A percentile compares a stretch with the other conserved stretches of the same genome.
These are phyloP conservation scores for Kluyveromyces siamensis DNA, from an alignment of 805 yeast genomes.

Conservation along the genomic window DNA sequence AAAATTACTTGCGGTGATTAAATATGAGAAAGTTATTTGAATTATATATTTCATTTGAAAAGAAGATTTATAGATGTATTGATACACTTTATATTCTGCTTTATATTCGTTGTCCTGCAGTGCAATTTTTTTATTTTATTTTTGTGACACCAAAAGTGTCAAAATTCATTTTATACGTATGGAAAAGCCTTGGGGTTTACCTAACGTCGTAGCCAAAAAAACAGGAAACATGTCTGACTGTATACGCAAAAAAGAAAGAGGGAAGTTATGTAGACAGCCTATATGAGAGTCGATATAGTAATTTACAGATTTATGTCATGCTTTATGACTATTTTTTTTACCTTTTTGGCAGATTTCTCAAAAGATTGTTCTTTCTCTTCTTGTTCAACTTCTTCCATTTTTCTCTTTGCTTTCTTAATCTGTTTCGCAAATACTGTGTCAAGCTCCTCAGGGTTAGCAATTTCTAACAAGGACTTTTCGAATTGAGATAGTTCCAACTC, in stretches of 20 bases:
- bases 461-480: constrained; percentile 76
- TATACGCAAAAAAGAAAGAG: no score
- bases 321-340: constrained; percentile 12
- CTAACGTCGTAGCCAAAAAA: no score
- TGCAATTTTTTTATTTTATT: not conserved
- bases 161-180: not conserved
- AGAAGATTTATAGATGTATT: no score
- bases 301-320: not conserved
- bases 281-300: not conserved
- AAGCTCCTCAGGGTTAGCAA: constrained; percentile 65
- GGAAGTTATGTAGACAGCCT: not conserved
- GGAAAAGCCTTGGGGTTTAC: not conserved
- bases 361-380: constrained; percentile 4
- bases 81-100: not conserved
- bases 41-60: no score
- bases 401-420: constrained; percentile 34
- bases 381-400: constrained; percentile 13
- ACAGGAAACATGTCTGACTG: not conserved
- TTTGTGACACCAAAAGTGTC: not conserved
- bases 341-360: constrained; percentile 11
- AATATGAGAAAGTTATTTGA: no score
- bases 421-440: constrained; percentile 52
- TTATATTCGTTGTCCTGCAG: not conserved
- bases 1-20: no score
- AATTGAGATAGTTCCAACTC: constrained; percentile 46